Percentiles rank a stretch among this genome's conserved stretches.
Evolutionary conservation across 2,329 filamentous ascomycete genomes (phyloP).

Genomic region (Apiospora malaysiana): DNA sequence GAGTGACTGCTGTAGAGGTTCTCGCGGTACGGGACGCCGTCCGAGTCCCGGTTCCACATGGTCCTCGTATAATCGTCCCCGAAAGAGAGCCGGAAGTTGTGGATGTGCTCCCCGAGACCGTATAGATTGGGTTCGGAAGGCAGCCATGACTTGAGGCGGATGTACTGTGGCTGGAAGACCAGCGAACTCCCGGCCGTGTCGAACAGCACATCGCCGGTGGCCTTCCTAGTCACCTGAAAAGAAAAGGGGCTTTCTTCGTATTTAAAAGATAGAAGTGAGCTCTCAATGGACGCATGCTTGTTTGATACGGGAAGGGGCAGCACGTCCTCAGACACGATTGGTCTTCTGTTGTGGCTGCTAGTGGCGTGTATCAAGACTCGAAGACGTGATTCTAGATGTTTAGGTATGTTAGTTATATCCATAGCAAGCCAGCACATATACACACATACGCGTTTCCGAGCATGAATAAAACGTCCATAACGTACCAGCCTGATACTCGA

Average conservation of each 20-base stretch:
- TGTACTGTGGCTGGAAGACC: constrained; percentile 79
- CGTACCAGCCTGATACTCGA: constrained; percentile 23
- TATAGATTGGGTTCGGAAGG: constrained; percentile 75
- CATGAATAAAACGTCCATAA: background rate
- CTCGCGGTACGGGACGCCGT: constrained; percentile 61
- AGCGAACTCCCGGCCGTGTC: constrained; percentile 71
- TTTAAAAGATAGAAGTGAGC: constrained; percentile 41
- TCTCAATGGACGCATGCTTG: constrained; percentile 24
- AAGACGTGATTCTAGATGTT: constrained; percentile 65
- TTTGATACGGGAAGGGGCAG: constrained; percentile 60
- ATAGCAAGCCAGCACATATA: too few relatives aligned
- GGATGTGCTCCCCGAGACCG: constrained; percentile 79
- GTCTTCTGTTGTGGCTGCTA: constrained; percentile 73
- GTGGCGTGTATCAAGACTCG: constrained; percentile 78
- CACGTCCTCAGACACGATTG: constrained; percentile 65
- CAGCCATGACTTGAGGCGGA: constrained; percentile 73
- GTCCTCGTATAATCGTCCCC: constrained; percentile 74
- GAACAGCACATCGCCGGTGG: constrained; percentile 62
- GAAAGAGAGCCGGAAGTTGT: constrained; percentile 67
- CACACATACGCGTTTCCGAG: too few relatives aligned
- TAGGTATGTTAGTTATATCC: too few relatives aligned
- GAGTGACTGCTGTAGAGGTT: constrained; percentile 79
- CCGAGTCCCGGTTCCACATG: constrained; percentile 72
- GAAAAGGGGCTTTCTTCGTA: constrained; percentile 46
- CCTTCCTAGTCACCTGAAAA: constrained; percentile 47